phyloP scores from a whole-genome alignment of 2,329 filamentous ascomycete genomes.

The Diaporthe velutina region DNA sequence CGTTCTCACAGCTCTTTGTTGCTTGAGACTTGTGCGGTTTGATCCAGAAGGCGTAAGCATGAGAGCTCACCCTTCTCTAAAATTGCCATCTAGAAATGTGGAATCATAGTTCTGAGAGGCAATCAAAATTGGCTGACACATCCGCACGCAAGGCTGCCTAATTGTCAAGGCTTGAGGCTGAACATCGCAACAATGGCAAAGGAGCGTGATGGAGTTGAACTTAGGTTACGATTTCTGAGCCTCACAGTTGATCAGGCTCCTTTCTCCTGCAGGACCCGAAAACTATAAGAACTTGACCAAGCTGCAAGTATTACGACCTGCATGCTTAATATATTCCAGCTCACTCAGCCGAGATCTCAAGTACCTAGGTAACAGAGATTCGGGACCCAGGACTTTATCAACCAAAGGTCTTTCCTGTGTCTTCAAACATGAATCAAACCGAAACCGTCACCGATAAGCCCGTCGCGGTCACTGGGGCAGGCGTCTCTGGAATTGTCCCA shows the following conservation, averaged over 20 bases:
- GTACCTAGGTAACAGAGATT: background rate
- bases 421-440: background rate
- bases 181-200: background rate
- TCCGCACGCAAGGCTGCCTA: background rate
- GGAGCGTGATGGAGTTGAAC: background rate
- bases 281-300: background rate
- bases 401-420: background rate
- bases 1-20: background rate
- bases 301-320: background rate
- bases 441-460: background rate
- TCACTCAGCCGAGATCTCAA: background rate
- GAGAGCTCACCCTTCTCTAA: background rate
- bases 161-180: background rate
- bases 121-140: too few species aligned
- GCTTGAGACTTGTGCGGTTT: too few species aligned
- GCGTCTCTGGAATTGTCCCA: constrained; percentile 14
- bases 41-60: background rate
- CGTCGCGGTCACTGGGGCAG: constrained; percentile 22
- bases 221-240: background rate
- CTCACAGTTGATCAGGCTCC: background rate
- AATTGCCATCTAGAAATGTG: too few species aligned
- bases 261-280: background rate
- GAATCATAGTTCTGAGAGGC: too few species aligned
- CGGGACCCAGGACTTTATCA: rapidly evolving
- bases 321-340: too few species aligned